Evolutionary conservation across 1,284 basidiomycete genomes (phyloP), one percentile per base, ranked within the genome.

Genomic region (Ganoderma lingzhi): DNA sequence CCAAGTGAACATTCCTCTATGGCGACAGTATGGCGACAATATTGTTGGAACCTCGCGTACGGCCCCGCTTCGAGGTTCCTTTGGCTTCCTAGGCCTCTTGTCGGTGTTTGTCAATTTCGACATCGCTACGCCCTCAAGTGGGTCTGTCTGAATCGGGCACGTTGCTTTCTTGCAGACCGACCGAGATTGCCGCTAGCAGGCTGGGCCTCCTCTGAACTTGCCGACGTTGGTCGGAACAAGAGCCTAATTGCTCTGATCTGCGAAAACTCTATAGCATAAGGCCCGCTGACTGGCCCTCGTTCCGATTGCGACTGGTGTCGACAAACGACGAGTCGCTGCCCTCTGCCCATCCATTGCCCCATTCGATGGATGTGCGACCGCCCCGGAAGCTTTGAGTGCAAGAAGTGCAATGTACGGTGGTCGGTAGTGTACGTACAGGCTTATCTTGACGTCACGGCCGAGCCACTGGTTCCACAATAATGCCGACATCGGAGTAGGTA

Each of bases 381-480:
- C 23, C 42, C n/a, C 59, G 41, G 59, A 4, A 3, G 8, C 39
- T 30, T 61, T 61, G 39, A 15, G 17, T 61, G 37, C 41, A 41
- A 61, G 23, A 9, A 23, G 23, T 23, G 44, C 32, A 51, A 17
- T 17, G 30, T 8, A 17, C n/a, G 19, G 41, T 30, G 15, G 17
- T 32, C n/a, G 15, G 53, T 35, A 19, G 23, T 35, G 44, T 53
- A 63, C 62, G n/a, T 41, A 32, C 42, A 6, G 37, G 37, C 55
- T 56, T 61, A 64, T 64, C 56, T 68, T 68, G 67, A 68, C 67
- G 67, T 68, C 67, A 68, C 65, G 53, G n/a, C 15, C 51, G 14
- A 3, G 44, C 44, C n/a, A 56, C 55, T 30, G 23, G 41, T 59
- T 35, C 39, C 42, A 17, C 55, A 48, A 58, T 58, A 8, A 48